Evolutionary conservation across 148 eudicot genomes (phyloP).

Genomic region (Rhododendron molle): DNA sequence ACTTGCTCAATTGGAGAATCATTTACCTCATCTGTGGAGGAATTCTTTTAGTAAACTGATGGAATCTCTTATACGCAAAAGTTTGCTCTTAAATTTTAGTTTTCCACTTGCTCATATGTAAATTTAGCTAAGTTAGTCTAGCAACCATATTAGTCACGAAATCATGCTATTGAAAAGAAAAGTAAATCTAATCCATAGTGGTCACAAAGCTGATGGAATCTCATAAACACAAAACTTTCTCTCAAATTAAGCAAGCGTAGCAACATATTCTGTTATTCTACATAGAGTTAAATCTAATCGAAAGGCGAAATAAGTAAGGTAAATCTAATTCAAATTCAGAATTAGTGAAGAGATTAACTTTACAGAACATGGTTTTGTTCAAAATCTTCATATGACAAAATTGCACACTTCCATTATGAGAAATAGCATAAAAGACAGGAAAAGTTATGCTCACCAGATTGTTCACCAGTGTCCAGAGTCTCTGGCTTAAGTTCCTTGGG

Average conservation of each 20-base stretch:
- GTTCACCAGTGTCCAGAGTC: background rate
- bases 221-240: background rate
- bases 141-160: background rate
- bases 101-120: background rate
- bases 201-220: background rate
- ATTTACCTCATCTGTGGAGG: conserved; percentile 33
- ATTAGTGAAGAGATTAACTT: background rate
- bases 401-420: background rate
- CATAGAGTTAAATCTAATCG: background rate
- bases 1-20: conserved; percentile 56
- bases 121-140: no score
- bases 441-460: background rate
- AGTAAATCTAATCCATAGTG: background rate
- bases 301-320: background rate
- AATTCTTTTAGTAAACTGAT: background rate
- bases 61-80: background rate
- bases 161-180: background rate
- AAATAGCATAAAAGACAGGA: background rate
- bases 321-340: background rate
- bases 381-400: background rate
- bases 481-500: background rate
- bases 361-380: background rate
- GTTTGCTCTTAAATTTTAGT: background rate
- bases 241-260: background rate
- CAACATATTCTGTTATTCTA: background rate